Percentiles rank a stretch among this genome's conserved stretches.
Evolutionary conservation across 2,329 filamentous ascomycete species (phyloP).

Genomic region (Arachnomyces sp.): DNA sequence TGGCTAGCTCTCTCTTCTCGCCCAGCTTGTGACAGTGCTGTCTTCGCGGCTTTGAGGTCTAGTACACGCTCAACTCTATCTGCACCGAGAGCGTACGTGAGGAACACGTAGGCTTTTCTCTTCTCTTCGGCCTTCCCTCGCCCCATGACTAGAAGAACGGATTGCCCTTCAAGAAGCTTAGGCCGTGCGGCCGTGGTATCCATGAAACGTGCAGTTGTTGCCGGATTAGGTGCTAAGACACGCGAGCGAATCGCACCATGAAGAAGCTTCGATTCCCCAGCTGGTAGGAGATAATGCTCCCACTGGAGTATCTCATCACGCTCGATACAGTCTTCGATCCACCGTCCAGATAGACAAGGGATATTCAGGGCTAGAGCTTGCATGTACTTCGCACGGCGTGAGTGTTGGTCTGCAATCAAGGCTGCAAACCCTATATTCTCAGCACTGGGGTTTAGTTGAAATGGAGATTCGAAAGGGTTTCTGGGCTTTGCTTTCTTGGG

Average conservation of each 20-base stretch:
- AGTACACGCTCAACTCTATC: slow-evolving; percentile 55
- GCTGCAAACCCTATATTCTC: slow-evolving; percentile 65
- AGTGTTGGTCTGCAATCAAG: slow-evolving; percentile 77
- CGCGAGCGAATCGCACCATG: slow-evolving; percentile 71
- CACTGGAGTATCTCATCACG: slow-evolving; percentile 60
- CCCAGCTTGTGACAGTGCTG: slow-evolving; percentile 47
- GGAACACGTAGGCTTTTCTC: slow-evolving; percentile 66
- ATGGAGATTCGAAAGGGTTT: slow-evolving; percentile 14
- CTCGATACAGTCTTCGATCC: slow-evolving; percentile 65
- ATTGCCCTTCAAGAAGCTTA: slow-evolving; percentile 54
- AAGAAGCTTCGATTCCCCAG: slow-evolving; percentile 70
- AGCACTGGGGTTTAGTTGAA: slow-evolving; percentile 50
- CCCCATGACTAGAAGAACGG: slow-evolving; percentile 63
- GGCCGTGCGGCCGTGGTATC: slow-evolving; percentile 53
- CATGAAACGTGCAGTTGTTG: slow-evolving; percentile 46
- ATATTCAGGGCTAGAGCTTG: slow-evolving; percentile 85
- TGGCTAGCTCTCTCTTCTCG: slow-evolving; percentile 24
- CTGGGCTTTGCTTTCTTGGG: slow-evolving; percentile 20
- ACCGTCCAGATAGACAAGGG: slow-evolving; percentile 74
- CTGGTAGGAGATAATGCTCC: slow-evolving; percentile 73
- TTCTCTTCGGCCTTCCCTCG: slow-evolving; percentile 56
- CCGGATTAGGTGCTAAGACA: slow-evolving; percentile 54
- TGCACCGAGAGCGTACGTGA: slow-evolving; percentile 71
- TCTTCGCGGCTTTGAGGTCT: slow-evolving; percentile 57
- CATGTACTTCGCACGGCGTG: slow-evolving; percentile 83